A percentile compares a stretch with the other conserved stretches of the same genome.
Evolutionary conservation across 768 basidiomycete genomes (phyloP).

Genomic region (Rhodotorula graminis): DNA sequence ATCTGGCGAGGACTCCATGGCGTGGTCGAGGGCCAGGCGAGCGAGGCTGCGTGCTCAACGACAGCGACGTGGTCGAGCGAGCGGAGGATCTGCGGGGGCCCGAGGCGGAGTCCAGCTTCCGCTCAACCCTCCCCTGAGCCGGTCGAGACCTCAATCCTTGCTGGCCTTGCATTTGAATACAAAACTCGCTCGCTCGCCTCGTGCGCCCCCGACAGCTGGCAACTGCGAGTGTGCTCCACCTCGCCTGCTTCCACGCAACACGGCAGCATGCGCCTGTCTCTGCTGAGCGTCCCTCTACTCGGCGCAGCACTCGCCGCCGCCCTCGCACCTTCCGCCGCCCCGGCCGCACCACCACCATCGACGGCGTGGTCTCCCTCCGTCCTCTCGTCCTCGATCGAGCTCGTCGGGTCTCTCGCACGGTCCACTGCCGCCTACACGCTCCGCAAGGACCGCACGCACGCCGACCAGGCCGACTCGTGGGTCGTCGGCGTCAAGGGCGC

Average conservation of each 20-base stretch:
- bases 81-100: too few species aligned
- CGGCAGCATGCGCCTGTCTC: not conserved
- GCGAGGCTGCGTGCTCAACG: too few species aligned
- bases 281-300: not conserved
- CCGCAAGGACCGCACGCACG: conserved; percentile 60
- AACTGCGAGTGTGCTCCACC: not conserved
- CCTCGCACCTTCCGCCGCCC: not conserved
- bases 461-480: conserved; percentile 22
- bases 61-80: too few species aligned
- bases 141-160: too few species aligned
- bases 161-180: too few species aligned
- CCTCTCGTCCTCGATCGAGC: conserved; percentile 80
- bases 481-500: conserved; percentile 42
- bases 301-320: not conserved
- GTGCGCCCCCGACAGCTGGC: too few species aligned
- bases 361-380: conserved; percentile 52
- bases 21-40: too few species aligned
- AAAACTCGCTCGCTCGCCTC: too few species aligned
- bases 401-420: conserved; percentile 80
- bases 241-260: not conserved
- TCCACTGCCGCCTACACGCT: conserved; percentile 84
- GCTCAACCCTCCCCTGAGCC: too few species aligned
- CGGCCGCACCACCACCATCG: not conserved
- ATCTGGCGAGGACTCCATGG: not conserved
- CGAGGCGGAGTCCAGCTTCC: too few species aligned